Percentiles rank a stretch among this genome's conserved stretches.
Conservation (phyloP, 257 asterid genomes). For the Capsicum rhomboideum region DNA sequence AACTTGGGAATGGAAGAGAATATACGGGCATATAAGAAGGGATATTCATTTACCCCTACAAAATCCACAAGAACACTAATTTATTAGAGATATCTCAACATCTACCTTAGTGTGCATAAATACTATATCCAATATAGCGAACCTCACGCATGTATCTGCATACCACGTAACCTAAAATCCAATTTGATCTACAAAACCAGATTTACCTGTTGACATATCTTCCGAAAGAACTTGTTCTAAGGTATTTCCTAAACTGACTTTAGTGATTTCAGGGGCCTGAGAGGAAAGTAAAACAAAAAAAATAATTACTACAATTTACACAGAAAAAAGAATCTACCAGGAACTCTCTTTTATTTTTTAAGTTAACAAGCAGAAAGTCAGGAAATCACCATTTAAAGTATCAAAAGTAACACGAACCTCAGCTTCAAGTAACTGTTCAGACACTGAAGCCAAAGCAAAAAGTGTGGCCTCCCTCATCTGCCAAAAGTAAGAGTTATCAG, state of each 20-base stretch:
- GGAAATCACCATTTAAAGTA: not conserved
- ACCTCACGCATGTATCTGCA: not conserved
- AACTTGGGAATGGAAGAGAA: slow-evolving; percentile 83
- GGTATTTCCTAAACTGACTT: slow-evolving; percentile 32
- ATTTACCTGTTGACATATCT: slow-evolving; percentile 73
- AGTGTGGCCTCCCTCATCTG: slow-evolving; percentile 93
- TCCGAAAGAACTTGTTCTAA: slow-evolving; percentile 67
- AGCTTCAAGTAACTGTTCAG: slow-evolving; percentile 75
- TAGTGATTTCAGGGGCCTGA: slow-evolving; percentile 55
- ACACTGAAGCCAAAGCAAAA: slow-evolving; percentile 76
- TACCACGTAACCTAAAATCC: not conserved
- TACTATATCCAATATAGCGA: not conserved
- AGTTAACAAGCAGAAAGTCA: not conserved
- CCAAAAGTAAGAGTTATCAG: slow-evolving; percentile 12
- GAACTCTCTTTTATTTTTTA: not conserved
- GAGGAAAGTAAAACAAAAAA: slow-evolving; percentile 4
- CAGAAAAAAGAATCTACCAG: not conserved
- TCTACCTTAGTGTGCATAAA: not conserved
- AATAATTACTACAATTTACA: not conserved
- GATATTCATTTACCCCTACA: slow-evolving; percentile 71
- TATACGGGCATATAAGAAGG: slow-evolving; percentile 88
- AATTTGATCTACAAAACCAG: slow-evolving; percentile 15
- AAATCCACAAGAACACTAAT: slow-evolving; percentile 8
- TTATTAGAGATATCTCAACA: slow-evolving; percentile 1
- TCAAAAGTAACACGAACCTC: slow-evolving; percentile 43